These are phyloP conservation scores for Mycena crocata DNA, from an alignment of 768 basidiomycete genomes.

Conservation along the genomic window DNA sequence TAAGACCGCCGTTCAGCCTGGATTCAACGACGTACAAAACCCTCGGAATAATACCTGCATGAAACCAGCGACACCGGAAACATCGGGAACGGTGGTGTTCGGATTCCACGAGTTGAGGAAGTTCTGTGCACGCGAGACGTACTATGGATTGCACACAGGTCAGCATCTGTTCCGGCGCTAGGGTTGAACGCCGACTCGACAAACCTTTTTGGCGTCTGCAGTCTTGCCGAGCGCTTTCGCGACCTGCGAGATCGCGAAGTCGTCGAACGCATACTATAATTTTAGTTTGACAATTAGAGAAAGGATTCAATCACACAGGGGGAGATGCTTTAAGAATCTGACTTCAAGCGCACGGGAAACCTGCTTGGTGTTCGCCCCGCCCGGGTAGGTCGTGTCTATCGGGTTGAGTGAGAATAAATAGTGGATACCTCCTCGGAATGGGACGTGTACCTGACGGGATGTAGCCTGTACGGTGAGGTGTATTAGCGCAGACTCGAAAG, in stretches of 20 bases:
- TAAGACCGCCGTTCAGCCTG: conserved; percentile 36
- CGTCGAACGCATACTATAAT: conserved; percentile 72
- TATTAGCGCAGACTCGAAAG: neutral
- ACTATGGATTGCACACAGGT: too few species aligned
- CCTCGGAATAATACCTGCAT: conserved; percentile 58
- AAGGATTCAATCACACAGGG: neutral
- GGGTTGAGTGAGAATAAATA: neutral
- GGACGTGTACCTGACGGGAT: conserved; percentile 35
- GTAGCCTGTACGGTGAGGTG: conserved; percentile 31
- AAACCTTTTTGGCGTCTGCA: conserved; percentile 63
- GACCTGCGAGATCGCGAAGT: conserved; percentile 75
- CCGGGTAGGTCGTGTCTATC: conserved; percentile 55
- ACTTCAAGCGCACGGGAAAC: conserved; percentile 72
- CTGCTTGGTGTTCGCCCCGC: conserved; percentile 70
- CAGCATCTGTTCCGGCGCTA: too few species aligned
- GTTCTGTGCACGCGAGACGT: conserved; percentile 64
- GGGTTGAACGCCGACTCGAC: too few species aligned
- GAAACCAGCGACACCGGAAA: conserved; percentile 63
- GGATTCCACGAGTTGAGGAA: conserved; percentile 72
- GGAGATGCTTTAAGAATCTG: conserved; percentile 6
- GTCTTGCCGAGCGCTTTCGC: conserved; percentile 64
- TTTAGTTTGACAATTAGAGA: conserved; percentile 6
- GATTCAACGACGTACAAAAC: neutral
- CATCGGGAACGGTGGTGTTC: conserved; percentile 62
- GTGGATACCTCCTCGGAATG: neutral